Evolutionary conservation across 805 yeast species (phyloP), one percentile per base, ranked within the genome.

Genomic region (Limtongia smithiae): DNA sequence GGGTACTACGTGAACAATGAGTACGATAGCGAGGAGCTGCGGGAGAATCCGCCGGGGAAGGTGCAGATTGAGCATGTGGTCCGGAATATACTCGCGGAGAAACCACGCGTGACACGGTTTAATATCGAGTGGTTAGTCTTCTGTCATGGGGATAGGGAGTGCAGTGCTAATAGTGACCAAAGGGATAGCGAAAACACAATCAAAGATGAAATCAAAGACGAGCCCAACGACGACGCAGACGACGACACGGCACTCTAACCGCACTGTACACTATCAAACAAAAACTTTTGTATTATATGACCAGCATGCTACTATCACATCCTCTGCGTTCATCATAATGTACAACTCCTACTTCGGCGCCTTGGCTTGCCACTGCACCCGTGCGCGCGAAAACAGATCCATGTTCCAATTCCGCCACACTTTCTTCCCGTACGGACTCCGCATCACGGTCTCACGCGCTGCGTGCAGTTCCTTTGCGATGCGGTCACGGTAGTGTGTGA

Each of bases 1-100:
- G 98, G 98, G 0, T 93, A 93, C 70, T 93, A 93, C 63, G 98
- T 93, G 51, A 93, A 93, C 70, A 93, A 93, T 68, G 99, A 93
- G 64, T 93, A 93, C 62, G 97, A 91, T 63, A 75, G 82, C 14
- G 97, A 91, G 64, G 97, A 93, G 61, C 70, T 93, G 61, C 77
- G 96, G 49, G 96, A 89, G 63, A 53, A 55, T 30, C 54, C 54
- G 5, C 58, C 59, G 21, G 33, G 44, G 32, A 55, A 55, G 35
- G 57, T 53, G 14, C 59, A 55, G 39, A 48, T 54, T 41, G 58
- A 55, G 7, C 54, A 53, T 18, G 96, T 93, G 35, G 95, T 87
- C 25, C 79, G 99, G 63, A 93, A 91, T 68, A 85, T 93, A 32
- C 73, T 93, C 50, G 97, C 97, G 3, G 97, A 93, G 65, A 93